A percentile compares a stretch with the other conserved stretches of the same genome.
Evolutionary conservation across 78 protist genomes (phyloP).

Genomic region (Andalucia godoyi): DNA sequence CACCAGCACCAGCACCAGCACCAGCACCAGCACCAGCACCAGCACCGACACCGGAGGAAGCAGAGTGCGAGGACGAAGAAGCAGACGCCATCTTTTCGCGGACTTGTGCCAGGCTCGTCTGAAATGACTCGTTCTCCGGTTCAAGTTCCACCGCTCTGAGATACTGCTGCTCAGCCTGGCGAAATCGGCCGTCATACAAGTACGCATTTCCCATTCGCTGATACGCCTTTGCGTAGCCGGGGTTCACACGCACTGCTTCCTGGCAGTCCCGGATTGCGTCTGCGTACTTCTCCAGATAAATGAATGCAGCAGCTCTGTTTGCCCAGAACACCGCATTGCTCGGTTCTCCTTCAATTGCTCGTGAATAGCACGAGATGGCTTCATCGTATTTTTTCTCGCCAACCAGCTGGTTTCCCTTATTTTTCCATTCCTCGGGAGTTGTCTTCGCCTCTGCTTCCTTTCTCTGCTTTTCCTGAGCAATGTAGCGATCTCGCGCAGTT

Average conservation of each 20-base stretch:
- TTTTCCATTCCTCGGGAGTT: slow-evolving; percentile 3
- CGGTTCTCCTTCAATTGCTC: slow-evolving; percentile 17
- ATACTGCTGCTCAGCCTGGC: neutral
- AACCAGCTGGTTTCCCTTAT: slow-evolving; percentile 21
- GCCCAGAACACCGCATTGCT: neutral
- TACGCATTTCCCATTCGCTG: neutral
- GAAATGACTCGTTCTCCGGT: neutral
- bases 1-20: too few relatives aligned
- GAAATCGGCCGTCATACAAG: neutral
- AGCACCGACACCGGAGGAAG: too few relatives aligned
- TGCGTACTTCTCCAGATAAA: slow-evolving; percentile 8
- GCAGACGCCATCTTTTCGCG: too few relatives aligned
- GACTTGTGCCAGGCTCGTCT: too few relatives aligned
- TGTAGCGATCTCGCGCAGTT: too few relatives aligned
- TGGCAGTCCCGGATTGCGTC: neutral
- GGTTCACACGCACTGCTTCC: slow-evolving; percentile 1
- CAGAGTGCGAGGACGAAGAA: too few relatives aligned
- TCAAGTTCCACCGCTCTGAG: neutral
- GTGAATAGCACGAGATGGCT: slow-evolving; percentile 16
- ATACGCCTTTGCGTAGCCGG: slow-evolving; percentile 1
- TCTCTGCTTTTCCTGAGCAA: too few relatives aligned
- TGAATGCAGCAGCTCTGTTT: slow-evolving; percentile 23
- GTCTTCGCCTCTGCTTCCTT: neutral
- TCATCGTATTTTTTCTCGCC: slow-evolving; percentile 4
- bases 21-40: too few relatives aligned